Evolutionary conservation across 1,139 yeast genomes (phyloP), one percentile per base, ranked within the genome.

Genomic region (Saccharomyces hybrid): DNA sequence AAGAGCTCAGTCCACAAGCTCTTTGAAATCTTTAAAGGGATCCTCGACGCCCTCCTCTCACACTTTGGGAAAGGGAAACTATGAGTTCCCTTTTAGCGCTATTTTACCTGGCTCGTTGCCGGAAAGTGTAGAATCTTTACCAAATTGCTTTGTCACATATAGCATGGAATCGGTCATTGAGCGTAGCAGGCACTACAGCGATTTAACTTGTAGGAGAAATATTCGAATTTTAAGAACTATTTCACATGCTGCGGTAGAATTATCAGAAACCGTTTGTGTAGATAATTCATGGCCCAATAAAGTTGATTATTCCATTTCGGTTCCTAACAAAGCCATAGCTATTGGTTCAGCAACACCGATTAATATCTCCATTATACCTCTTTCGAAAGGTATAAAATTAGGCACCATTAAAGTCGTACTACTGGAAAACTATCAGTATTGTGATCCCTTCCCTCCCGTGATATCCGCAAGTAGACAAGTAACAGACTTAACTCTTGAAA

Each of bases 261-360:
- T 91, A 47, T 79, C 95, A 0, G 98, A 93, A 71, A 89, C 98
- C 0, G 88, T 90, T 61, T 89, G 96, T 0, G 95, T 93, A 26
- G 97, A 89, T 66, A 93, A 93, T 68, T 85, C 93, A 0, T 95
- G 99, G 99, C 98, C 99, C 2, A 75, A 82, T 50, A 93, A 93
- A 69, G 88, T 93, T 49, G 98, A 95, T 64, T 93, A 95, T 70
- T 81, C 91, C 1, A 81, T 93, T 54, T 86, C 88, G 56, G 84
- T 88, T 6, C 98, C 98, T 0, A 78, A 91, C 14, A 85, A 88
- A 66, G 97, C 98, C 0, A 81, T 89, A 38, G 96, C 98, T 0
- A 83, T 93, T 47, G 99, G 99, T 1, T 83, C 96, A 0, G 74
- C 81, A 0, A 77, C 88, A 1, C 88, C 89, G 1, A 78, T 93